Conservation (phyloP, 305 asterid genomes). For the Vinca major region DNA sequence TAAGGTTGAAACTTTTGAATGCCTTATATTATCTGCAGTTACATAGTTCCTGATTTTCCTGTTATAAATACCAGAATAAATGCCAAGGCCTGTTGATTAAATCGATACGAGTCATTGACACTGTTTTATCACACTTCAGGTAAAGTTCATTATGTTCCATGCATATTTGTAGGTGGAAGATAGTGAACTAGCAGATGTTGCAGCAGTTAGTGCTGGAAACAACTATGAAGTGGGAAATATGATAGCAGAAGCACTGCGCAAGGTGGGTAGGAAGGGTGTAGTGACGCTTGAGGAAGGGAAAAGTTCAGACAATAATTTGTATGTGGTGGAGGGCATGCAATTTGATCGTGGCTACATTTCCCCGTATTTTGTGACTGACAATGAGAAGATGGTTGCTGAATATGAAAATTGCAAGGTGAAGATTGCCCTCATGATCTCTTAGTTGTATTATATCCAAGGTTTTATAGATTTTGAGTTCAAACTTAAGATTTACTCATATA, state of each 20-base stretch:
- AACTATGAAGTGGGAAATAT: constrained; percentile 43
- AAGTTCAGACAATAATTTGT: constrained; percentile 38
- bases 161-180: constrained; percentile 57
- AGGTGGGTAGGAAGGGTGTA: constrained; percentile 48
- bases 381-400: constrained; percentile 45
- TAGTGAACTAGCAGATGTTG: constrained; percentile 85
- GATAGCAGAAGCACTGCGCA: constrained; percentile 50
- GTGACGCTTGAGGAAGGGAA: constrained; percentile 41
- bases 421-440: neutral
- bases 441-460: neutral
- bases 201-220: constrained; percentile 85
- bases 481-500: neutral
- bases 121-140: neutral
- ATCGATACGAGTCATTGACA: neutral
- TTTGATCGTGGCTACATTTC: constrained; percentile 48
- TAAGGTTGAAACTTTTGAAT: constrained; percentile 15
- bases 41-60: neutral
- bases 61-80: no score
- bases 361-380: constrained; percentile 43
- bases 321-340: constrained; percentile 49
- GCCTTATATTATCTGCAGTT: neutral
- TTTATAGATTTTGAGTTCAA: neutral
- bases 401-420: constrained; percentile 45
- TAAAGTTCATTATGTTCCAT: neutral
- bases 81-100: neutral